Percentiles rank a stretch among this genome's conserved stretches.
Conservation (phyloP, 139 green algal genomes). For the Micractinium sp. region DNA sequence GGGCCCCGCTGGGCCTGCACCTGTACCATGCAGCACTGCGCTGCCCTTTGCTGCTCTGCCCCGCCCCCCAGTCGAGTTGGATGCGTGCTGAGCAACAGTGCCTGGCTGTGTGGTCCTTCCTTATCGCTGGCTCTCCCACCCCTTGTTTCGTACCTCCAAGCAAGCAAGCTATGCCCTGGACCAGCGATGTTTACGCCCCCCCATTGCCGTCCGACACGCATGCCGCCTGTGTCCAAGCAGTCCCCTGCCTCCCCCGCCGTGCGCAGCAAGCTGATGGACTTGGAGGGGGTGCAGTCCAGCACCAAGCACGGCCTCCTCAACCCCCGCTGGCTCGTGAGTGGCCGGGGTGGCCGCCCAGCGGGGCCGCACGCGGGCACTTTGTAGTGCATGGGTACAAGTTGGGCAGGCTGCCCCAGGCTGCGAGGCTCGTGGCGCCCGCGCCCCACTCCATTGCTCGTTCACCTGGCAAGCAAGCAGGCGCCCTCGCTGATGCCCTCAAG, state of each 20-base stretch:
- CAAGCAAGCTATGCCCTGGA: not conserved
- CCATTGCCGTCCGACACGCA: no score
- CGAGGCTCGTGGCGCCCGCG: not conserved
- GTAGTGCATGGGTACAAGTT: no score
- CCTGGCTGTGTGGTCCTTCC: not conserved
- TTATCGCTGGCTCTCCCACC: not conserved
- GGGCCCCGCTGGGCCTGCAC: no score
- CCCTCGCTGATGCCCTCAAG: no score
- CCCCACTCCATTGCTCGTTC: not conserved
- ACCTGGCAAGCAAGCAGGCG: no score
- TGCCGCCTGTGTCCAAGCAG: no score
- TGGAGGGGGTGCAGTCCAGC: conserved; percentile 41
- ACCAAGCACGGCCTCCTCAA: conserved; percentile 28
- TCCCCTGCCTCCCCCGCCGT: not conserved
- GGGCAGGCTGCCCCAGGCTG: not conserved
- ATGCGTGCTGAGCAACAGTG: not conserved
- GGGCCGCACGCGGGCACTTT: no score
- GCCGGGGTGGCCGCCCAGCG: no score
- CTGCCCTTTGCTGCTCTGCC: not conserved
- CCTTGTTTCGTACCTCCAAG: not conserved
- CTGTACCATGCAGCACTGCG: no score
- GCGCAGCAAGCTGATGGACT: conserved; percentile 49
- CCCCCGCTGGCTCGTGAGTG: not conserved
- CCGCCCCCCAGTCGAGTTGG: not conserved
- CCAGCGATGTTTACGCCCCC: no score